A percentile compares a stretch with the other conserved stretches of the same genome.
Conservation (phyloP, 495 filamentous ascomycete species). For the Letharia columbiana region DNA sequence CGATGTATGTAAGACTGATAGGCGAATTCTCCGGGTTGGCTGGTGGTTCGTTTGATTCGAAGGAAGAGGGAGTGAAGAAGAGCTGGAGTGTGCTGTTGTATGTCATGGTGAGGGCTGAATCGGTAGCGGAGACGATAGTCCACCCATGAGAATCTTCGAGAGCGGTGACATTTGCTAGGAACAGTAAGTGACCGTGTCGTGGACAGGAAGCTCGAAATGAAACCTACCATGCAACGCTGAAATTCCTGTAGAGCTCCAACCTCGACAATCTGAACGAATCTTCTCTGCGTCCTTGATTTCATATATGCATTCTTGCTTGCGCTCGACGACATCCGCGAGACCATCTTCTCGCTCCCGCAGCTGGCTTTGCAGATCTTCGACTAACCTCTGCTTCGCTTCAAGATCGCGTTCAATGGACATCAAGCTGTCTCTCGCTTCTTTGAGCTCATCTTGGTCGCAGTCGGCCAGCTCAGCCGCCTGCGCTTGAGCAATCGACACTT, state of each 20-base stretch:
- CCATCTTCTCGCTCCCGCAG: slow-evolving; percentile 53
- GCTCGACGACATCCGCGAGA: slow-evolving; percentile 50
- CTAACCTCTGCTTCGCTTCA: slow-evolving; percentile 52
- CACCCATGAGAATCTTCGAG: slow-evolving; percentile 70
- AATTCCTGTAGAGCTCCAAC: slow-evolving; percentile 79
- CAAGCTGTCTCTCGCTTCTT: slow-evolving; percentile 55
- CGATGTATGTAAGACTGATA: slow-evolving; percentile 42
- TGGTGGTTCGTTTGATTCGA: slow-evolving; percentile 30
- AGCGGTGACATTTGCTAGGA: slow-evolving; percentile 52
- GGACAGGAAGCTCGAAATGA: slow-evolving; percentile 3
- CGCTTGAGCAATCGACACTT: slow-evolving; percentile 57
- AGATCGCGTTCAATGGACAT: slow-evolving; percentile 57
- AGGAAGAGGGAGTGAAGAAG: slow-evolving; percentile 59
- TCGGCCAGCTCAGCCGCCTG: slow-evolving; percentile 67
- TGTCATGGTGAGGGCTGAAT: slow-evolving; percentile 61
- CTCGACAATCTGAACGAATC: slow-evolving; percentile 75
- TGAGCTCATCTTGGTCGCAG: slow-evolving; percentile 70
- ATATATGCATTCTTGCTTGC: slow-evolving; percentile 56
- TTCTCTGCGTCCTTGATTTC: slow-evolving; percentile 81
- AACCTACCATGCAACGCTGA: slow-evolving; percentile 57
- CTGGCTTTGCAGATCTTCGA: slow-evolving; percentile 55
- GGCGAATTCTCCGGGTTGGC: slow-evolving; percentile 30
- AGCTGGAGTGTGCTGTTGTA: slow-evolving; percentile 71
- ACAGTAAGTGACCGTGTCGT: slow-evolving; percentile 9
- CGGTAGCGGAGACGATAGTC: slow-evolving; percentile 57